Evolutionary conservation across 192 early-diverging fungal species (phyloP).

Genomic region (Coemansia furcata): DNA sequence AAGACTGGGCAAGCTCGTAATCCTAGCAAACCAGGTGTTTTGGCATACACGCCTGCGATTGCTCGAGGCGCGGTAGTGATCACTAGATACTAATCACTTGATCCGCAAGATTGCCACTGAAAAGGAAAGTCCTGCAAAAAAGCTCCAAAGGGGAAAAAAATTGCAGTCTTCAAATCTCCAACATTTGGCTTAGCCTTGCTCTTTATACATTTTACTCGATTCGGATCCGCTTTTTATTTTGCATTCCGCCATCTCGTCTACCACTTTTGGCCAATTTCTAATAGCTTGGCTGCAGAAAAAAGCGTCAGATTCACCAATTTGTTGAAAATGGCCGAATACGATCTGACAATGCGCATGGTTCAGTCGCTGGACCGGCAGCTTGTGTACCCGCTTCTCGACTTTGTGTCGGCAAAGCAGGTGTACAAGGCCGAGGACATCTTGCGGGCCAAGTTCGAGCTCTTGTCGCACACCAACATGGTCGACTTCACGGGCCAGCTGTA

Average conservation of each 20-base stretch:
- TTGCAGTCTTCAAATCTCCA: neutral
- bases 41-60: neutral
- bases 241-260: neutral
- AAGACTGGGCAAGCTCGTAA: neutral
- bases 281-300: neutral
- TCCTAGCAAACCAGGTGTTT: neutral
- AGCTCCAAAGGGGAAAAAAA: conserved; percentile 1
- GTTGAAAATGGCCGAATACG: conserved; percentile 60
- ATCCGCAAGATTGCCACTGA: neutral
- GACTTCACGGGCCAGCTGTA: conserved; percentile 87
- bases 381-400: conserved; percentile 87
- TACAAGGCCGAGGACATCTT: conserved; percentile 75
- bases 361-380: conserved; percentile 92
- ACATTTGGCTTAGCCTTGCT: neutral
- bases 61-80: neutral
- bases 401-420: conserved; percentile 79
- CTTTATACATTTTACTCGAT: neutral
- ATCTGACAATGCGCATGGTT: conserved; percentile 78
- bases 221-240: conserved; percentile 5
- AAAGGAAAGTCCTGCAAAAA: conserved; percentile 1
- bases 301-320: conserved; percentile 4
- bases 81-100: neutral
- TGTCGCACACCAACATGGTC: conserved; percentile 90
- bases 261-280: neutral
- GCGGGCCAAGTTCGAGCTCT: conserved; percentile 86